phyloP scores from a whole-genome alignment of 1,139 yeast species.

The Saccharomycopsis hybrid region DNA sequence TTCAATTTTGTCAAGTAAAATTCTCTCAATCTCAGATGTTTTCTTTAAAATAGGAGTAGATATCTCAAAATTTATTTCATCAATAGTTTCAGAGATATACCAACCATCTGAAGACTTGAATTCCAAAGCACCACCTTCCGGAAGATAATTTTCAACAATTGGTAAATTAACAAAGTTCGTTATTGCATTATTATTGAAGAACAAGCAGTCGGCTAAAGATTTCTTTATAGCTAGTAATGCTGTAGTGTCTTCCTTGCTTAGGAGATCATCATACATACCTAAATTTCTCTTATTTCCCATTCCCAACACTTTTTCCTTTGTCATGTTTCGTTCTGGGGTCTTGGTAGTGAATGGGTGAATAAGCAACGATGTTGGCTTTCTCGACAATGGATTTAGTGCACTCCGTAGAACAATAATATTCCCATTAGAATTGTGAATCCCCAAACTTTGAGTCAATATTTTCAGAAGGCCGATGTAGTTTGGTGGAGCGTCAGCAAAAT shows the following conservation, averaged over 20 bases:
- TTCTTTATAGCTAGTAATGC: conserved; percentile 16
- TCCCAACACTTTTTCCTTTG: conserved; percentile 21
- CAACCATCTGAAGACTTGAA: conserved; percentile 46
- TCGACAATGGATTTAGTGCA: conserved; percentile 32
- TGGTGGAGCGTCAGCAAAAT: conserved; percentile 33
- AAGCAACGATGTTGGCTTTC: conserved; percentile 38
- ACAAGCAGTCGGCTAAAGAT: conserved; percentile 20
- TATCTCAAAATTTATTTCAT: conserved; percentile 31
- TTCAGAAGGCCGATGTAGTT: conserved; percentile 52
- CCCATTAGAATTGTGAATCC: conserved; percentile 43
- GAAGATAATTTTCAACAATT: conserved; percentile 39
- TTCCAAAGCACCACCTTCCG: conserved; percentile 57
- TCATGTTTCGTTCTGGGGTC: conserved; percentile 24
- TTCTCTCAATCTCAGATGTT: conserved; percentile 2
- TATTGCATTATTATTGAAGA: conserved; percentile 31
- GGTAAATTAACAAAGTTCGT: conserved; percentile 49
- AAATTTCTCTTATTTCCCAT: not conserved
- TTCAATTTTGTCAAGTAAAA: conserved; percentile 4
- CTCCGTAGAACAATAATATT: conserved; percentile 28
- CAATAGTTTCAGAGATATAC: conserved; percentile 33
- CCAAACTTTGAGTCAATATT: conserved; percentile 53
- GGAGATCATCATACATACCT: too few relatives aligned
- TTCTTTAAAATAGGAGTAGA: conserved; percentile 46
- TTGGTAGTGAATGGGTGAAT: conserved; percentile 54
- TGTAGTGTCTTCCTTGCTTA: not conserved